Percentiles rank a stretch among this genome's conserved stretches.
Evolutionary conservation across 495 filamentous ascomycete species (phyloP).

Genomic region (Pseudevernia furfuracea): DNA sequence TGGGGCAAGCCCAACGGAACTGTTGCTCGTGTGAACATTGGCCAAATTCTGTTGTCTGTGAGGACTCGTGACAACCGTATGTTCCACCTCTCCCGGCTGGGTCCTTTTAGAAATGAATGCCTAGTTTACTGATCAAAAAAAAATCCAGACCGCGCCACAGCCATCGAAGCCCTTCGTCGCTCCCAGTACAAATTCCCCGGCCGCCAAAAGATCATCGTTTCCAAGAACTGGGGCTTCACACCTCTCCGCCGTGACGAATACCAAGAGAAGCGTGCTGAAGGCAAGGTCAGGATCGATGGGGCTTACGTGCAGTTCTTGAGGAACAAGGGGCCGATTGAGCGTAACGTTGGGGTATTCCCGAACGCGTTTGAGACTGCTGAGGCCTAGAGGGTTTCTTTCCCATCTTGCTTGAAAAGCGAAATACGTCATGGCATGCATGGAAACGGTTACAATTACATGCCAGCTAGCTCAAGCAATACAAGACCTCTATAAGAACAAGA

Average conservation of each 20-base stretch:
- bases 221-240: conserved; percentile 99
- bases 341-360: conserved; percentile 91
- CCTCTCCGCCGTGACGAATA: conserved; percentile 96
- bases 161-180: conserved; percentile 96
- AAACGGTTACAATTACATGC: neutral
- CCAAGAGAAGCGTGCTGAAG: conserved; percentile 79
- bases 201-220: conserved; percentile 99
- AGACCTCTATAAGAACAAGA: too few relatives aligned
- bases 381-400: conserved; percentile 16
- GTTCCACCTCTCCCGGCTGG: too few relatives aligned
- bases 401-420: conserved; percentile 3
- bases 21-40: conserved; percentile 98
- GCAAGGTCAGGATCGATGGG: conserved; percentile 87
- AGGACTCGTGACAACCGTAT: conserved; percentile 83
- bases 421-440: neutral
- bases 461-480: conserved; percentile 5
- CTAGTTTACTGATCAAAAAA: too few relatives aligned
- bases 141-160: conserved; percentile 71
- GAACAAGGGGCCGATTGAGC: conserved; percentile 74
- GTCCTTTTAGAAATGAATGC: too few relatives aligned
- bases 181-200: conserved; percentile 99
- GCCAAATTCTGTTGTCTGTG: conserved; percentile 94
- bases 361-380: conserved; percentile 68
- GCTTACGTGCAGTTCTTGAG: conserved; percentile 97
- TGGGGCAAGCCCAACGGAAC: conserved; percentile 98